A percentile compares a stretch with the other conserved stretches of the same genome.
phyloP scores from a whole-genome alignment of 192 early-diverging fungal species.

The Coemansia sp. region DNA sequence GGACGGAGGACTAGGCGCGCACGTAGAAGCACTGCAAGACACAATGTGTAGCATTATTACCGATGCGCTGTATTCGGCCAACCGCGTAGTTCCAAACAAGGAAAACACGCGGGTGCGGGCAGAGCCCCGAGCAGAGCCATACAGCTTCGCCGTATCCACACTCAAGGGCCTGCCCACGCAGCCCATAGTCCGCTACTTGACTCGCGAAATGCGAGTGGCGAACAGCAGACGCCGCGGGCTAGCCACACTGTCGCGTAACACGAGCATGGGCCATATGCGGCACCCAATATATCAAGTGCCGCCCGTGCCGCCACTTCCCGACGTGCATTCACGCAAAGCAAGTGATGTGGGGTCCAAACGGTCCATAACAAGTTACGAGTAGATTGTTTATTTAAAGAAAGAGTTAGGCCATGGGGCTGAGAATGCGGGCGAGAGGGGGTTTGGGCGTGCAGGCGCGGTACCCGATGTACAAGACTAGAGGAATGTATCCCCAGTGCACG shows the following conservation, averaged over 20 bases:
- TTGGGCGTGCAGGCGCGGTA: constrained; percentile 46
- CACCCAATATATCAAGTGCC: constrained; percentile 30
- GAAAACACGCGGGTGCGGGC: constrained; percentile 27
- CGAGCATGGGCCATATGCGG: constrained; percentile 40
- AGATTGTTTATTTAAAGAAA: background rate
- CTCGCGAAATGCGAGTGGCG: constrained; percentile 43
- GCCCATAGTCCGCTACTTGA: constrained; percentile 49
- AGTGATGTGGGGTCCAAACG: background rate
- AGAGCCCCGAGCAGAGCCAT: constrained; percentile 7
- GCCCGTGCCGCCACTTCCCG: constrained; percentile 46
- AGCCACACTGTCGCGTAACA: constrained; percentile 46
- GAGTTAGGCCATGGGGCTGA: constrained; percentile 48
- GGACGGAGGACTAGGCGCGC: constrained; percentile 15
- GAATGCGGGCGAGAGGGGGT: constrained; percentile 50
- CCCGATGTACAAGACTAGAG: constrained; percentile 49
- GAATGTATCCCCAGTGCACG: constrained; percentile 52
- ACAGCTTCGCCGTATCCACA: constrained; percentile 39
- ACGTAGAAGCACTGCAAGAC: constrained; percentile 28
- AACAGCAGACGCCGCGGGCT: constrained; percentile 38
- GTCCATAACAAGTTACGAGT: constrained; percentile 7
- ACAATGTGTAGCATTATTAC: constrained; percentile 49
- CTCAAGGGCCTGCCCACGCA: constrained; percentile 53
- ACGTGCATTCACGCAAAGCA: no score
- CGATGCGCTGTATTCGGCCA: constrained; percentile 48
- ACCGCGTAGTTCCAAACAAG: constrained; percentile 24